These are phyloP conservation scores for Globisporangium ultimum DNA, from an alignment of 352 stramenopile species.

Conservation along the genomic window DNA sequence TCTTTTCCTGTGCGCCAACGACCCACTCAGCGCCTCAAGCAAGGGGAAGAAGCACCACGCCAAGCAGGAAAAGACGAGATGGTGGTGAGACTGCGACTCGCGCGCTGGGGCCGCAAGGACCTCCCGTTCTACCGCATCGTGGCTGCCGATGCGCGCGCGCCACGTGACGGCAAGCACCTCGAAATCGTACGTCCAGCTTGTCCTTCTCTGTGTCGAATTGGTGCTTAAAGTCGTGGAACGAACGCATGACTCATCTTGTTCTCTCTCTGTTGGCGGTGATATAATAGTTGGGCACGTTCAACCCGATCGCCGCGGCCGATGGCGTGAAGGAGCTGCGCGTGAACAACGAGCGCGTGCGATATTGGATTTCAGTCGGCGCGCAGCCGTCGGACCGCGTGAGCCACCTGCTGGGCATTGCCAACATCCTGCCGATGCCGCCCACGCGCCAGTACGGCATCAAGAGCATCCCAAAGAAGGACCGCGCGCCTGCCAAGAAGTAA, in stretches of 20 bases:
- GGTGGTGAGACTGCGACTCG: slow-evolving; percentile 85
- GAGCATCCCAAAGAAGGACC: slow-evolving; percentile 80
- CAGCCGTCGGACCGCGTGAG: slow-evolving; percentile 83
- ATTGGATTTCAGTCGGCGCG: slow-evolving; percentile 86
- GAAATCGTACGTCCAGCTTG: slow-evolving; percentile 66
- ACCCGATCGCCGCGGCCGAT: slow-evolving; percentile 77
- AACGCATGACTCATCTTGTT: not conserved
- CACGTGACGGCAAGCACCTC: slow-evolving; percentile 82
- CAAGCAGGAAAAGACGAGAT: slow-evolving; percentile 24
- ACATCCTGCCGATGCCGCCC: slow-evolving; percentile 81
- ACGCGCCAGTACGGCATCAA: slow-evolving; percentile 86
- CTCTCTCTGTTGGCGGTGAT: not conserved
- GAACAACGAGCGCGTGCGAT: slow-evolving; percentile 82
- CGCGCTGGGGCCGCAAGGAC: slow-evolving; percentile 85
- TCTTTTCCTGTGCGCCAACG: not conserved
- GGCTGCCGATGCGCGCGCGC: slow-evolving; percentile 74
- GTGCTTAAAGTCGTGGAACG: too few relatives aligned
- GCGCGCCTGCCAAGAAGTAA: slow-evolving; percentile 46
- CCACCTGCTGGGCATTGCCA: slow-evolving; percentile 76
- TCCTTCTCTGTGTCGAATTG: not conserved
- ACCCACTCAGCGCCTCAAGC: not conserved
- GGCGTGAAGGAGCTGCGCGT: slow-evolving; percentile 87
- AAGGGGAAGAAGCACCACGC: not conserved
- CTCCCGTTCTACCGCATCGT: slow-evolving; percentile 89
- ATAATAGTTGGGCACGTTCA: slow-evolving; percentile 78